These are phyloP conservation scores for Penicillium longicatenatum DNA, from an alignment of 495 filamentous ascomycete genomes.

Conservation along the genomic window DNA sequence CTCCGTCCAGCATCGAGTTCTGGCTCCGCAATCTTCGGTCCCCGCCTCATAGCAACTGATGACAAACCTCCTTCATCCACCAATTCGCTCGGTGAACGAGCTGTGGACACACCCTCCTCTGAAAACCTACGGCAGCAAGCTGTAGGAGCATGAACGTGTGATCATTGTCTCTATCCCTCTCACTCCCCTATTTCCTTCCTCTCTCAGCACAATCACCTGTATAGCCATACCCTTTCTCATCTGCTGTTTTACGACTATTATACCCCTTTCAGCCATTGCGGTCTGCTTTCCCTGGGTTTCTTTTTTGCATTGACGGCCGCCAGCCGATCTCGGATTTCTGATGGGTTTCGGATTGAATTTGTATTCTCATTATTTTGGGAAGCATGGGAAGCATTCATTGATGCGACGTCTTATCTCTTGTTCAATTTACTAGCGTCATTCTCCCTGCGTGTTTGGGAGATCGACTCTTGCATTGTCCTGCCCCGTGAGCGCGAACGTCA, in stretches of 20 bases:
- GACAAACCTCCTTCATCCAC: constrained; percentile 21
- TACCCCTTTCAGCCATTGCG: constrained; percentile 24
- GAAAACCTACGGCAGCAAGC: constrained; percentile 35
- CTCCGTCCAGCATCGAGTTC: constrained; percentile 11
- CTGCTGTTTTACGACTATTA: constrained; percentile 31
- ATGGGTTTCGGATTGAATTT: constrained; percentile 1
- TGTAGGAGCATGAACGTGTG: constrained; percentile 30
- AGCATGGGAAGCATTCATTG: constrained; percentile 3
- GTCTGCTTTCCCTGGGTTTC: constrained; percentile 14
- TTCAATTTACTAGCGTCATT: not conserved
- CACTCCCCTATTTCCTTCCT: constrained; percentile 4
- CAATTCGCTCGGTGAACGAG: constrained; percentile 22
- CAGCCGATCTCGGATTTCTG: constrained; percentile 12
- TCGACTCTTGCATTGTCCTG: not conserved
- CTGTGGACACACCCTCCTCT: constrained; percentile 23
- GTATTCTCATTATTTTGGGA: not conserved
- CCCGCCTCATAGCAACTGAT: constrained; percentile 19
- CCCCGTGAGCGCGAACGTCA: not conserved
- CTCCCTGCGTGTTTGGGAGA: not conserved
- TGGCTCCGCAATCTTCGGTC: constrained; percentile 9
- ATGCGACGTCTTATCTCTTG: not conserved
- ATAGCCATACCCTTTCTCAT: constrained; percentile 26
- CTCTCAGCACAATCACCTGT: constrained; percentile 17
- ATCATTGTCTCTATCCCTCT: not conserved
- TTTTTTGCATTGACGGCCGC: constrained; percentile 16